Base-by-base conservation (phyloP, 352 stramenopile species). In the Globisporangium nagaii region DNA sequence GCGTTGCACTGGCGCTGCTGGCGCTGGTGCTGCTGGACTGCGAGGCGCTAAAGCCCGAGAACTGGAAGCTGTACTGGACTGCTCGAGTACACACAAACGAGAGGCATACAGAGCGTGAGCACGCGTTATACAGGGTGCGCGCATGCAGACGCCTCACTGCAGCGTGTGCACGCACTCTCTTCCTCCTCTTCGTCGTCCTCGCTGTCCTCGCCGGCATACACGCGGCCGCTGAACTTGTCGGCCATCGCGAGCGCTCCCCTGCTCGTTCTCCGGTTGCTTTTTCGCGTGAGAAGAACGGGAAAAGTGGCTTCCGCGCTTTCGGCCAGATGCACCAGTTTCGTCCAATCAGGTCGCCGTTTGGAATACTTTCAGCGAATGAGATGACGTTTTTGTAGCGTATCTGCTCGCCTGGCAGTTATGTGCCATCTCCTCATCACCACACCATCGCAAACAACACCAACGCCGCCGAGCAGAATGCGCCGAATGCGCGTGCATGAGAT, bases 161-260 rank as follows among this genome's bases (percentile, higher is more conserved):
- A 13, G 10, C 3, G 13, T 0, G n/a, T 35, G 17, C 31, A 63
- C 46, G 48, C 41, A 69, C 53, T 51, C 53, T 49, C 70, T 68
- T 68, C 60, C n/a, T 87, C 75, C 46, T 88, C 76, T 8, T 88
- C 75, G 19, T 86, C 77, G 58, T 90, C 80, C 64, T 90, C 80
- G 60, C 80, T 90, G 68, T 90, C 80, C 65, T 90, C 80, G 40
- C 80, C 80, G 46, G 75, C 77, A 9, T 86, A 71, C 43, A 90
- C 80, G 42, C 80, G 80, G 2, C 80, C 80, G 52, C 77, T 71
- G 46, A 75, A 71, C 35, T 74, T 75, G 64, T 81, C 66, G 20
- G 71, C 51, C 79, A 87, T 89, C n/a, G 4, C 55, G 25, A 35
- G 13, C 34, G 40, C 37, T 42, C 41, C 37, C 34, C 27, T 36